phyloP scores from a whole-genome alignment of 2,329 filamentous ascomycete species.

The Fusarium illudens region DNA sequence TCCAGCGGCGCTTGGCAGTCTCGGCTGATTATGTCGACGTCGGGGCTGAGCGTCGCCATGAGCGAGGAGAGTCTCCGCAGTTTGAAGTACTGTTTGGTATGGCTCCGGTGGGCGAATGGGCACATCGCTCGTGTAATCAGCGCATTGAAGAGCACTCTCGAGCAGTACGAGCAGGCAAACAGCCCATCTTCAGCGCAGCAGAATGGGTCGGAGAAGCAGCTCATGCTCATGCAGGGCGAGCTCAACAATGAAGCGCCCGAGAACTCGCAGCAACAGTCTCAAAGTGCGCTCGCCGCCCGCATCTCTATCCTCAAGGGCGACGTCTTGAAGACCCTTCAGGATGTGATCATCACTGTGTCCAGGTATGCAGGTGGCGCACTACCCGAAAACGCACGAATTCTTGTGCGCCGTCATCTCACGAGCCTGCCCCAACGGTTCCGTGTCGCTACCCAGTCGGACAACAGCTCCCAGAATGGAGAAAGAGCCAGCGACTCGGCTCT shows the following conservation, averaged over 20 bases:
- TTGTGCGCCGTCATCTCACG: conserved; percentile 85
- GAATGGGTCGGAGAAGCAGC: conserved; percentile 19
- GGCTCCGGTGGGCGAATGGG: conserved; percentile 82
- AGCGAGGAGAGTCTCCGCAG: conserved; percentile 86
- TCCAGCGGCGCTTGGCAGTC: conserved; percentile 72
- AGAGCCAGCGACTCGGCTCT: conserved; percentile 50
- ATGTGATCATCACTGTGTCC: conserved; percentile 84
- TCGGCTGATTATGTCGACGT: conserved; percentile 87
- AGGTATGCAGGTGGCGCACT: conserved; percentile 91
- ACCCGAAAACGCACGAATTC: conserved; percentile 83
- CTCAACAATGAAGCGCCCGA: conserved; percentile 7
- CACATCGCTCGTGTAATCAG: conserved; percentile 80
- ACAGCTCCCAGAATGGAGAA: conserved; percentile 38
- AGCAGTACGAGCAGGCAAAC: conserved; percentile 77
- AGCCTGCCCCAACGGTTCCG: conserved; percentile 86
- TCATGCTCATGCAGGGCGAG: not conserved
- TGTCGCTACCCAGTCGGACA: conserved; percentile 66
- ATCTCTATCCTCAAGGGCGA: conserved; percentile 75
- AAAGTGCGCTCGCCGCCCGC: conserved; percentile 61
- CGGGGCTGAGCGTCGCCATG: conserved; percentile 89
- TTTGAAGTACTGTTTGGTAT: conserved; percentile 82
- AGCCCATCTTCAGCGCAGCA: conserved; percentile 12
- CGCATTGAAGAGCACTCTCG: conserved; percentile 77
- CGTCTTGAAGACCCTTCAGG: conserved; percentile 80
- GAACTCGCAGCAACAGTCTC: conserved; percentile 41